Percentiles rank a stretch among this genome's conserved stretches.
Evolutionary conservation across 495 filamentous ascomycete species (phyloP).

Genomic region (Lasiosphaeria ovina): DNA sequence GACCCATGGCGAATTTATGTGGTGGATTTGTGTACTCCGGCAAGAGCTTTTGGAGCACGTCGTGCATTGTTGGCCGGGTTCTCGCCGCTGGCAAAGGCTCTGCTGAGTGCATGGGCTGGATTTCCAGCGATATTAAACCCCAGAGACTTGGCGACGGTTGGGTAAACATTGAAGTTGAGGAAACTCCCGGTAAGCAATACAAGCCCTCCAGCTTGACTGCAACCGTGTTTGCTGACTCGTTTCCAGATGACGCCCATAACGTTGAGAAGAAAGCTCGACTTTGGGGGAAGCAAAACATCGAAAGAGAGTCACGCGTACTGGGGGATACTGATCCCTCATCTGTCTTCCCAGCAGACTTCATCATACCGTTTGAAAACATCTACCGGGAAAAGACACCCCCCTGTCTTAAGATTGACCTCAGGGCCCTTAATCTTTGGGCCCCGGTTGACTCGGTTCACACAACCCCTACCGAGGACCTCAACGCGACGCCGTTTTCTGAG

Average conservation of each 20-base stretch:
- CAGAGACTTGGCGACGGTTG: conserved; percentile 57
- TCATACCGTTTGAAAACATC: conserved; percentile 51
- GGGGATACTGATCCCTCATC: conserved; percentile 47
- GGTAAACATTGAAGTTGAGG: conserved; percentile 57
- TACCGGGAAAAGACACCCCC: conserved; percentile 43
- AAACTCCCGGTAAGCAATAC: conserved; percentile 44
- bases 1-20: conserved; percentile 67
- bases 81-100: conserved; percentile 63
- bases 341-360: conserved; percentile 57
- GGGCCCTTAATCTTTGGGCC: conserved; percentile 39
- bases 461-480: conserved; percentile 36
- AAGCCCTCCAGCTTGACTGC: not conserved
- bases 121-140: conserved; percentile 58
- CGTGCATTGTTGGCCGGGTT: conserved; percentile 73
- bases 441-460: conserved; percentile 35
- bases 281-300: conserved; percentile 48
- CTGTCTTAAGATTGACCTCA: conserved; percentile 41
- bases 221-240: not conserved
- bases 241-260: conserved; percentile 39
- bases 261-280: conserved; percentile 46
- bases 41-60: conserved; percentile 80
- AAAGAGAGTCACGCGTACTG: conserved; percentile 51
- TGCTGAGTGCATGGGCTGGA: conserved; percentile 78
- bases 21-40: conserved; percentile 72
- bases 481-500: conserved; percentile 32